These are phyloP conservation scores for Plasmodium cynomolgi DNA, from an alignment of 169 alveolate genomes.

Conservation along the genomic window DNA sequence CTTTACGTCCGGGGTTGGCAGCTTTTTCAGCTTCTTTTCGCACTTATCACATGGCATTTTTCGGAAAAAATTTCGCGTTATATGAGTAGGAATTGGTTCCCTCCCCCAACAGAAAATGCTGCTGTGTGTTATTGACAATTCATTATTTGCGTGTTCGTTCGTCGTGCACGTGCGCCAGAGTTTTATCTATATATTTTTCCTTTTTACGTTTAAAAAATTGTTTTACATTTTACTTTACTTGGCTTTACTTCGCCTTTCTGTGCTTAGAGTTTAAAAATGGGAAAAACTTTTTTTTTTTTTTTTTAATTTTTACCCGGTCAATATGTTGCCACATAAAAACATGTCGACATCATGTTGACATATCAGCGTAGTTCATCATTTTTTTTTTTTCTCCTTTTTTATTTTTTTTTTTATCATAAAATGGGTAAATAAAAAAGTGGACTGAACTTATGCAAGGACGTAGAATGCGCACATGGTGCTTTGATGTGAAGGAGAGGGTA, in stretches of 20 bases:
- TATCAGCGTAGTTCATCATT: not conserved
- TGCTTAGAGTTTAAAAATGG: not conserved
- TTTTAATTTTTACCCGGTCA: not conserved
- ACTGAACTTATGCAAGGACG: not conserved
- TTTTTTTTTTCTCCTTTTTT: not conserved
- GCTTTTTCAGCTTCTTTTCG: conserved; percentile 79
- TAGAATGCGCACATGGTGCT: not conserved
- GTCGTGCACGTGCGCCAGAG: not conserved
- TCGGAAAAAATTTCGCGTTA: not conserved
- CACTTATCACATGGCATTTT: conserved; percentile 88
- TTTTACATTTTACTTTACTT: not conserved
- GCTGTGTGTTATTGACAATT: not conserved
- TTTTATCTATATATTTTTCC: not conserved
- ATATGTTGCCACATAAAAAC: not conserved
- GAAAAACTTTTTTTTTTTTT: not conserved
- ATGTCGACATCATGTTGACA: not conserved
- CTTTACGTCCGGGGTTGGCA: conserved; percentile 85
- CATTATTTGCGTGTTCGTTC: not conserved
- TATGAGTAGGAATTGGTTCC: not conserved
- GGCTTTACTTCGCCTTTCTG: not conserved
- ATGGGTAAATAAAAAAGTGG: not conserved
- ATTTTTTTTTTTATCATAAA: not conserved
- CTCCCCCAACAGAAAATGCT: not conserved
- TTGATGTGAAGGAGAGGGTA: not conserved
- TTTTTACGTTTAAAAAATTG: not conserved